phyloP scores from a whole-genome alignment of 257 asterid species.

The Scutellaria baicalensis region DNA sequence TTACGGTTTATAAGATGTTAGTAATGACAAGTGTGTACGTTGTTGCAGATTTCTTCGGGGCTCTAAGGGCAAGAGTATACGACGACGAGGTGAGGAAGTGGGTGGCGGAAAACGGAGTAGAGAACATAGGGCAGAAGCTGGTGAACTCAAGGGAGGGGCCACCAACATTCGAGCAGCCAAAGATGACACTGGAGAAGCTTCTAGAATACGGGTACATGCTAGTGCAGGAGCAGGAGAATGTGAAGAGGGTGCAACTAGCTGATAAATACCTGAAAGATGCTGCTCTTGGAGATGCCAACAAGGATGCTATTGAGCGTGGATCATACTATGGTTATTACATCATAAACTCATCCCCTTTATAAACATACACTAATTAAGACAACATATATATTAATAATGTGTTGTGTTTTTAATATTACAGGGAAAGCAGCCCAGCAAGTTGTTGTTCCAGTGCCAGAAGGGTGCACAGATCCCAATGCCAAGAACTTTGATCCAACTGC shows the following conservation, averaged over 20 bases:
- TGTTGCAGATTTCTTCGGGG: slow-evolving; percentile 75
- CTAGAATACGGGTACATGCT: slow-evolving; percentile 73
- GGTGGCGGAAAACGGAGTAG: slow-evolving; percentile 49
- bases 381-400: background rate
- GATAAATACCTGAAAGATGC: slow-evolving; percentile 64
- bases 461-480: slow-evolving; percentile 63
- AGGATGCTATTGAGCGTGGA: slow-evolving; percentile 48
- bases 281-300: slow-evolving; percentile 82
- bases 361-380: too few relatives aligned
- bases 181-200: slow-evolving; percentile 62
- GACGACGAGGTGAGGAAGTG: slow-evolving; percentile 77
- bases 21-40: background rate
- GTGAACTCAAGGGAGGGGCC: slow-evolving; percentile 84
- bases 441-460: slow-evolving; percentile 44
- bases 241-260: slow-evolving; percentile 84
- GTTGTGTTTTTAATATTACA: slow-evolving; percentile 11
- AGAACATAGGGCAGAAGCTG: slow-evolving; percentile 43
- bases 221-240: slow-evolving; percentile 79
- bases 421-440: slow-evolving; percentile 55
- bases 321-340: slow-evolving; percentile 36
- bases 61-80: slow-evolving; percentile 80
- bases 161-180: slow-evolving; percentile 64
- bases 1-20: too few relatives aligned
- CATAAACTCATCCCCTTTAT: background rate
- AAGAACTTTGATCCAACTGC: slow-evolving; percentile 56